Conservation (phyloP, 108 stramenopile genomes). For the Stephanodiscus triporus region DNA sequence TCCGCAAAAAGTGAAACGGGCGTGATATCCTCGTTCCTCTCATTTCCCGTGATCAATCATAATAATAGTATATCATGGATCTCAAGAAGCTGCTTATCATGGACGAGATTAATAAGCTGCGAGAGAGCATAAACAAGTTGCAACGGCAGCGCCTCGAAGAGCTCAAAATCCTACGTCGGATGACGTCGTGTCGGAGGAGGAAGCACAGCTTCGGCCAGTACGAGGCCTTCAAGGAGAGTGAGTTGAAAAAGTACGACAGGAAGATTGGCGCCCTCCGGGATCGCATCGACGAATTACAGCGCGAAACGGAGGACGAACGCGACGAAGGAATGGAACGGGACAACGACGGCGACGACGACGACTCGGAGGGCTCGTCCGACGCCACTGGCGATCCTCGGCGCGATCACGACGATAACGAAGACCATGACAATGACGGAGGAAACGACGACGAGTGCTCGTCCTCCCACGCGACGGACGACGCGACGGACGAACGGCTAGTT, state of each 20-base stretch:
- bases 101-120: conserved; percentile 3
- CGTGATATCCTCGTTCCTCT: no score
- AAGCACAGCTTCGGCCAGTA: neutral
- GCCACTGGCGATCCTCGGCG: no score
- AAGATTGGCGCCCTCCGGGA: conserved; percentile 3
- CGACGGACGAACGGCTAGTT: no score
- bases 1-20: neutral
- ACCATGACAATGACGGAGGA: no score
- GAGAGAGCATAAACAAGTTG: no score
- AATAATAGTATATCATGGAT: neutral
- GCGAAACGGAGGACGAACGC: no score
- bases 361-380: neutral
- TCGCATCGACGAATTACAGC: conserved; percentile 2
- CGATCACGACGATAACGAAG: no score
- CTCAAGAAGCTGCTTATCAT: no score
- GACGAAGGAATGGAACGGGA: neutral
- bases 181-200: neutral
- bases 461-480: no score
- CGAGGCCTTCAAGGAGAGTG: neutral
- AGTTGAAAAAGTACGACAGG: conserved; percentile 1
- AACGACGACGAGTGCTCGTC: no score
- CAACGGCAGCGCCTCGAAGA: neutral
- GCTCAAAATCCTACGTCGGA: neutral
- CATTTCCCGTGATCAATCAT: no score
- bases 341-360: neutral